Base-by-base conservation (phyloP, 2,329 filamentous ascomycete species). In the Penicillium freii region DNA sequence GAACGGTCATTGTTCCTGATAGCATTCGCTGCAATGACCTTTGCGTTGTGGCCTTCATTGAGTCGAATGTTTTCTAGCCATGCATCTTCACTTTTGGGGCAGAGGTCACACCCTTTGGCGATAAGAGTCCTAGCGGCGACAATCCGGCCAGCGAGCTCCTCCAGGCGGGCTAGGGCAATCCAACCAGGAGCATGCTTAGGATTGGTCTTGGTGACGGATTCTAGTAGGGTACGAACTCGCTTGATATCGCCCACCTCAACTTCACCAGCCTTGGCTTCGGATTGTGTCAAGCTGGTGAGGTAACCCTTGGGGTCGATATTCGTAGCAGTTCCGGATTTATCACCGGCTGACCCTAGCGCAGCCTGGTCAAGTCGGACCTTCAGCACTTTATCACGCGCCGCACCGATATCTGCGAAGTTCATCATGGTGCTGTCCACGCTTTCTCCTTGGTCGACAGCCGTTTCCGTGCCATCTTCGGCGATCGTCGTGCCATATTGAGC, bases 121-220 rank as follows among this genome's bases (percentile, higher is more conserved):
- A 99, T 96, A 38, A 95, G 84, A 66, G 89, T 94, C 55, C 93
- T 86, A 13, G 94, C 94, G 4, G 92, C 89, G 7, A 95, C 92
- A 55, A 90, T 89, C 75, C 95, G 96, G 44, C 93, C 93, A 3
- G 94, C 94, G 60, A 95, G 81, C 73, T 97, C 92, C 74, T 99
- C 95, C 47, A 99, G 77, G 69, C 94, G 86, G 17, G 93, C 92
- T 4, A 94, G 90, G 5, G 95, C 94, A 66, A 99, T 95, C 90
- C 95, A 99, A 21, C 92, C 94, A 10, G 94, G 90, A 0, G 90
- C 92, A 70, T 97, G 95, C 62, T 91, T 92, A 2, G 93, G 91
- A 73, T 99, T 99, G 8, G 93, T 97, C 76, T 94, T 95, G 73
- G 96, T 95, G 46, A 97, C 94, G 0, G 93, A 97, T 71, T 96